Evolutionary conservation across 768 basidiomycete genomes (phyloP).

Genomic region (Collybia sp.): DNA sequence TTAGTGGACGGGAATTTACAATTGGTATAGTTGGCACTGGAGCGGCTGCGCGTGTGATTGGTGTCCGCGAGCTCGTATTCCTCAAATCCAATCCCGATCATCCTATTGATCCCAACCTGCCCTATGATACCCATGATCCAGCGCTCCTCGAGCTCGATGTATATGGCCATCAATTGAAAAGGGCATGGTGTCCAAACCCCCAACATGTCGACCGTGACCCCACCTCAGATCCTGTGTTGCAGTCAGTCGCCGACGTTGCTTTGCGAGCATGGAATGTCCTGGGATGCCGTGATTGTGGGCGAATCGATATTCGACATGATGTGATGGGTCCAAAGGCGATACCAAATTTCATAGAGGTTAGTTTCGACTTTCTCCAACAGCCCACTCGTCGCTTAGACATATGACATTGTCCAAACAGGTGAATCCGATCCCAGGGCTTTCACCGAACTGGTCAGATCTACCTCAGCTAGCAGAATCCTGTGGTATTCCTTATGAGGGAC

Average conservation of each 20-base stretch:
- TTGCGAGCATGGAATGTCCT: conserved; percentile 12
- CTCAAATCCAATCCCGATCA: conserved; percentile 7
- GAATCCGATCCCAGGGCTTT: conserved; percentile 3
- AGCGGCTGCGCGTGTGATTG: conserved; percentile 10
- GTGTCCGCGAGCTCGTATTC: conserved; percentile 14
- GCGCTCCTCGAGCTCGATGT: conserved; percentile 11
- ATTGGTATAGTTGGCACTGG: conserved; percentile 19
- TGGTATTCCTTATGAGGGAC: background rate
- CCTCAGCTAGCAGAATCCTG: too few relatives aligned
- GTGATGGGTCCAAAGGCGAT: conserved; percentile 4
- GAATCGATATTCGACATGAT: conserved; percentile 14
- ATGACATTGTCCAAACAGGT: background rate
- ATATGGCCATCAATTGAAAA: conserved; percentile 12
- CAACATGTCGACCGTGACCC: conserved; percentile 7
- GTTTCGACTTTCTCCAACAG: background rate
- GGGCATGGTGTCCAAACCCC: conserved; percentile 6
- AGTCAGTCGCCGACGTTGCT: conserved; percentile 7
- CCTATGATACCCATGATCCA: conserved; percentile 6
- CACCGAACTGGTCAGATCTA: background rate
- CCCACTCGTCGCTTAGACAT: too few relatives aligned
- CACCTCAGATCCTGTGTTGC: conserved; percentile 7
- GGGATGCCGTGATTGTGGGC: conserved; percentile 17
- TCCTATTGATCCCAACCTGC: conserved; percentile 4
- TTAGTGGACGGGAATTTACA: conserved; percentile 18
- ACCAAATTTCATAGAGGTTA: conserved; percentile 11